Conservation (phyloP, 2,329 filamentous ascomycete species). For the Aspergillus nomiae region DNA sequence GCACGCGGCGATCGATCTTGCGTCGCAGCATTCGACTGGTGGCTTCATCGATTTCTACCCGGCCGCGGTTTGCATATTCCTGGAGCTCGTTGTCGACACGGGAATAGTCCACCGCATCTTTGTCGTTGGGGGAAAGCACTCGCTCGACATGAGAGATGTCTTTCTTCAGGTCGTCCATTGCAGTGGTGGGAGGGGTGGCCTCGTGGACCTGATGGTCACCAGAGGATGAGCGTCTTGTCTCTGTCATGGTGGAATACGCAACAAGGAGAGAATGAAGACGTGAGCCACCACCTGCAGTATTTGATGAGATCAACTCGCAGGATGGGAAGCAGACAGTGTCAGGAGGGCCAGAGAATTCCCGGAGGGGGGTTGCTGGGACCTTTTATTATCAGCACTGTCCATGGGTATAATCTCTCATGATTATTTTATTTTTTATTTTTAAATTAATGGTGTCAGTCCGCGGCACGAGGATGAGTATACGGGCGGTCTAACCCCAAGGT, state of each 20-base stretch:
- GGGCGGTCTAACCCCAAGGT: not conserved
- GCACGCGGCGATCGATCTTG: conserved; percentile 67
- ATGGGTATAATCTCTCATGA: not conserved
- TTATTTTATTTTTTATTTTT: not conserved
- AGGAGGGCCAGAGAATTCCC: not conserved
- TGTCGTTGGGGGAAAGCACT: conserved; percentile 49
- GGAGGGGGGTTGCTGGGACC: not conserved
- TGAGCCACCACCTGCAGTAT: not conserved
- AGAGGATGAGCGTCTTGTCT: not conserved
- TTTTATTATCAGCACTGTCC: not conserved
- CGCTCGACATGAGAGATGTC: conserved; percentile 52
- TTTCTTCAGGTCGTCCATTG: conserved; percentile 6
- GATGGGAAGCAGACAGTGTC: not conserved
- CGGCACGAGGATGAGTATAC: not conserved
- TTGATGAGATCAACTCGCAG: not conserved
- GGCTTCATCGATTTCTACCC: conserved; percentile 60
- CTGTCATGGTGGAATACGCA: not conserved
- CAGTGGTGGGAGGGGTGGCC: not conserved
- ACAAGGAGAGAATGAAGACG: not conserved
- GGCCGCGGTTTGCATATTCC: conserved; percentile 63
- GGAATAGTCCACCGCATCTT: conserved; percentile 58
- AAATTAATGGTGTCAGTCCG: not conserved
- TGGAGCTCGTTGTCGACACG: conserved; percentile 71
- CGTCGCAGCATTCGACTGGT: conserved; percentile 63
- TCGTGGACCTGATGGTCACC: not conserved